phyloP scores from a whole-genome alignment of 2,329 filamentous ascomycete species.

The Seiridium unicorne region DNA sequence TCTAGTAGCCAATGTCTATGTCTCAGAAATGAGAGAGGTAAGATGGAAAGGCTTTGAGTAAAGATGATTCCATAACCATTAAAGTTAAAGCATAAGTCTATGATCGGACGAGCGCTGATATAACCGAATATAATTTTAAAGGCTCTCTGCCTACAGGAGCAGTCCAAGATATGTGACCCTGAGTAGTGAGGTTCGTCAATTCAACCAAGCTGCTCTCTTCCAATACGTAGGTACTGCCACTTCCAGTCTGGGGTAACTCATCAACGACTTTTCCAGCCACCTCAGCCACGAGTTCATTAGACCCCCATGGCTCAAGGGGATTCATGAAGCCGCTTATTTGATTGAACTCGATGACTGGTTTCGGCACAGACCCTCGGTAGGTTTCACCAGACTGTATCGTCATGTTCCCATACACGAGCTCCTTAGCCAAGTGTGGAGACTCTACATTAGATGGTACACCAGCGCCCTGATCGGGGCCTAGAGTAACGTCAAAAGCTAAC shows the following conservation, averaged over 20 bases:
- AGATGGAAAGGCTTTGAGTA: no score
- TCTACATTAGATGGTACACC: conserved; percentile 19
- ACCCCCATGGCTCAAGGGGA: conserved; percentile 17
- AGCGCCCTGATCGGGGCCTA: conserved; percentile 20
- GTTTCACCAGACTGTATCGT: conserved; percentile 2
- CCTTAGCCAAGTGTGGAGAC: conserved; percentile 15
- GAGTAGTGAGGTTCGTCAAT: conserved; percentile 11
- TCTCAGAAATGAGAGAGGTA: no score
- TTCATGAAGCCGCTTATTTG: conserved; percentile 17
- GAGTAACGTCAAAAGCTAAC: conserved; percentile 19
- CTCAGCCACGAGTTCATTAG: conserved; percentile 17
- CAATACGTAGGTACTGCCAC: conserved; percentile 1
- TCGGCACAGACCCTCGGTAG: conserved; percentile 10
- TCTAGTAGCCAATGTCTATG: no score
- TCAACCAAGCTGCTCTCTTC: conserved; percentile 12
- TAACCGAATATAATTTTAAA: no score
- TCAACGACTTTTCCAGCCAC: conserved; percentile 13
- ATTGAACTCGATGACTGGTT: conserved; percentile 14
- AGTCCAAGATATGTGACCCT: conserved; percentile 12
- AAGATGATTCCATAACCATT: no score
- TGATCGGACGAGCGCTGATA: no score
- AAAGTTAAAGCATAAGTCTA: no score
- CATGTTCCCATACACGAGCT: conserved; percentile 15
- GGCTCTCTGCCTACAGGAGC: conserved; percentile 7
- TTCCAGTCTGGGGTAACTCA: neutral